Evolutionary conservation across 2,329 filamentous ascomycete species (phyloP).

Genomic region (Camptophora hylomeconis): DNA sequence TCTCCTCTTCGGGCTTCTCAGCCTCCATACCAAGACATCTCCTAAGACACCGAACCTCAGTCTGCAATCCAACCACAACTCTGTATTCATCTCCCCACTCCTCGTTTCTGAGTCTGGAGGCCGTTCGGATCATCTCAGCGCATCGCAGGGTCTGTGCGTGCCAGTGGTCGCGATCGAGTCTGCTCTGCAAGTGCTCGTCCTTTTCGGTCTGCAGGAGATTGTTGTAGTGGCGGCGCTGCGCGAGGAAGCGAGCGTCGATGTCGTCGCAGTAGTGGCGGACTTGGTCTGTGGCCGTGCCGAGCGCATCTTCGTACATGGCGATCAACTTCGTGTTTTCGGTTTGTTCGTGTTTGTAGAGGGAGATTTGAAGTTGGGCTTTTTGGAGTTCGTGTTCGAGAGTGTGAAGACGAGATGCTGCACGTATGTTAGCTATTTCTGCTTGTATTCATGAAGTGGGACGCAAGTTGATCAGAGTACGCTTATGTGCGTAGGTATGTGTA

Average conservation of each 20-base stretch:
- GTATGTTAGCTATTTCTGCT: conserved; percentile 1
- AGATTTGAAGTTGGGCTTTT: conserved; percentile 29
- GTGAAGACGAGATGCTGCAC: conserved; percentile 31
- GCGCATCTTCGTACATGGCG: conserved; percentile 32
- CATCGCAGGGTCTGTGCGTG: conserved; percentile 34
- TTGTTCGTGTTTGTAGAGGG: conserved; percentile 33
- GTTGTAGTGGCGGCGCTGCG: conserved; percentile 36
- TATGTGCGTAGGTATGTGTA: background rate
- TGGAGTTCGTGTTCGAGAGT: conserved; percentile 36
- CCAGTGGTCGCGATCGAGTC: conserved; percentile 37
- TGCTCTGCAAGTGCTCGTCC: conserved; percentile 34
- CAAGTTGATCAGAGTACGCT: too few species aligned
- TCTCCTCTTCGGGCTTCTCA: conserved; percentile 36
- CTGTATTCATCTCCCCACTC: conserved; percentile 33
- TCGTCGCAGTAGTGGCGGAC: conserved; percentile 38
- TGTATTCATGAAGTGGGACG: too few species aligned
- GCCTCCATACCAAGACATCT: conserved; percentile 35
- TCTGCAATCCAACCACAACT: conserved; percentile 33
- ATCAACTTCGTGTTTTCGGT: conserved; percentile 35
- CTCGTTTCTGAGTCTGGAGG: conserved; percentile 33
- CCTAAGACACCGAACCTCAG: conserved; percentile 35
- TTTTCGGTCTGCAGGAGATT: conserved; percentile 37
- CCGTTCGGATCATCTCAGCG: conserved; percentile 36
- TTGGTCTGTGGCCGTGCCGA: conserved; percentile 36
- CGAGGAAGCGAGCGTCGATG: conserved; percentile 34